Conservation (phyloP, 2,329 filamentous ascomycete species). For the Verticillium tricorpus region DNA sequence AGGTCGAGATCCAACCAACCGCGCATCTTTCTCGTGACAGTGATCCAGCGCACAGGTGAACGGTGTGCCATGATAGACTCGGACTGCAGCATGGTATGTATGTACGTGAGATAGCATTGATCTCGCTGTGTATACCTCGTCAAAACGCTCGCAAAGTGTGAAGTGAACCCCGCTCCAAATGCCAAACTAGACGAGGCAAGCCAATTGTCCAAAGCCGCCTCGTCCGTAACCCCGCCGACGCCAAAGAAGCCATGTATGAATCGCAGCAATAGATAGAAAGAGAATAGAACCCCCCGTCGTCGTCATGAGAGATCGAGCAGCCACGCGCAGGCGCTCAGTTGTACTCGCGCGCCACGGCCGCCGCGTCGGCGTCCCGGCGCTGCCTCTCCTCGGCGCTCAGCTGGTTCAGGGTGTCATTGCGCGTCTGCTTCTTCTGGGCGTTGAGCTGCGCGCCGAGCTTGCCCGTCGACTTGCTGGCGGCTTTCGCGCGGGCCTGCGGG, state of each 20-base stretch:
- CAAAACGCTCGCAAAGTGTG: not conserved
- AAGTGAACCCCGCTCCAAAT: not conserved
- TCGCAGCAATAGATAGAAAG: not conserved
- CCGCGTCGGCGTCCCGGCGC: conserved; percentile 63
- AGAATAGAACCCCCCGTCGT: not conserved
- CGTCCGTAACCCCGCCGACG: not conserved
- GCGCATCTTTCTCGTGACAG: too few relatives aligned
- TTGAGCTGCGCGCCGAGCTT: conserved; percentile 68
- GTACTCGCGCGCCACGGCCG: conserved; percentile 23
- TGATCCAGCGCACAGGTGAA: too few relatives aligned
- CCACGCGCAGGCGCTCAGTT: conserved; percentile 16
- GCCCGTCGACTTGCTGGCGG: conserved; percentile 53
- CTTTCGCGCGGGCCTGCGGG: conserved; percentile 63
- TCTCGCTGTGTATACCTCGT: not conserved
- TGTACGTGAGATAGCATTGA: not conserved
- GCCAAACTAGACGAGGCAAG: not conserved
- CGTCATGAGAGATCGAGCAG: not conserved
- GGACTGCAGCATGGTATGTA: not conserved
- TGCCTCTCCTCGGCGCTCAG: conserved; percentile 62
- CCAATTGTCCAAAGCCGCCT: not conserved
- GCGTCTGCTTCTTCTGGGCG: conserved; percentile 71
- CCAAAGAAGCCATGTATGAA: not conserved
- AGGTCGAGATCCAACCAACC: not conserved
- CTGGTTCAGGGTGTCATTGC: conserved; percentile 61
- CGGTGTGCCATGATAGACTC: too few relatives aligned